Percentiles rank a stretch among this genome's conserved stretches.
These are phyloP conservation scores for Cochliopodium minus DNA, from an alignment of 208 protist species.

Conservation along the genomic window DNA sequence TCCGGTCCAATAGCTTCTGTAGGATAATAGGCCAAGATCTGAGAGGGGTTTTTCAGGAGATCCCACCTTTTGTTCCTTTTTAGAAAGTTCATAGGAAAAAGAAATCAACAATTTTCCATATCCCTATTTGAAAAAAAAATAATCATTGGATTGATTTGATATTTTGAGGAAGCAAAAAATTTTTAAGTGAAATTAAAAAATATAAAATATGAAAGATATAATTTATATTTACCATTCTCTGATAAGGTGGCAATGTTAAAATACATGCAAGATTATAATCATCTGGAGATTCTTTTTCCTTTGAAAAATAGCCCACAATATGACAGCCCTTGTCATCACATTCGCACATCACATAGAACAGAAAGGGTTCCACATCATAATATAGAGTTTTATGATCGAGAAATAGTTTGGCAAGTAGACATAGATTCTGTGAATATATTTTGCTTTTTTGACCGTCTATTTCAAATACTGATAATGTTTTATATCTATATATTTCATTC, in stretches of 20 bases:
- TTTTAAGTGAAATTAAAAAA: not conserved
- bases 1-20: conserved; percentile 72
- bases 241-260: conserved; percentile 85
- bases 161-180: conserved; percentile 21
- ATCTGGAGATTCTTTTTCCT: conserved; percentile 82
- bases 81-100: conserved; percentile 91
- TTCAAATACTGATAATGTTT: conserved; percentile 45
- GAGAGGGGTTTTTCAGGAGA: conserved; percentile 96
- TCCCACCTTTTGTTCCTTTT: conserved; percentile 76
- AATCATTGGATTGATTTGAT: not conserved
- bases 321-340: conserved; percentile 71
- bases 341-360: conserved; percentile 92
- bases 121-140: conserved; percentile 78
- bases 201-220: not conserved
- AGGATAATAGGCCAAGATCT: conserved; percentile 84
- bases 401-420: conserved; percentile 94
- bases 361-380: conserved; percentile 95
- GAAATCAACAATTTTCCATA: conserved; percentile 94
- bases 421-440: conserved; percentile 92
- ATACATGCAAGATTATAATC: conserved; percentile 98
- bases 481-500: conserved; percentile 57
- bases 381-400: conserved; percentile 98
- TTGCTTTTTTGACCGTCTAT: conserved; percentile 80
- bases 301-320: conserved; percentile 95
- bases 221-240: not conserved